Evolutionary conservation across 2,329 filamentous ascomycete species (phyloP), one percentile per base, ranked within the genome.

Genomic region (Diaporthe destruens): DNA sequence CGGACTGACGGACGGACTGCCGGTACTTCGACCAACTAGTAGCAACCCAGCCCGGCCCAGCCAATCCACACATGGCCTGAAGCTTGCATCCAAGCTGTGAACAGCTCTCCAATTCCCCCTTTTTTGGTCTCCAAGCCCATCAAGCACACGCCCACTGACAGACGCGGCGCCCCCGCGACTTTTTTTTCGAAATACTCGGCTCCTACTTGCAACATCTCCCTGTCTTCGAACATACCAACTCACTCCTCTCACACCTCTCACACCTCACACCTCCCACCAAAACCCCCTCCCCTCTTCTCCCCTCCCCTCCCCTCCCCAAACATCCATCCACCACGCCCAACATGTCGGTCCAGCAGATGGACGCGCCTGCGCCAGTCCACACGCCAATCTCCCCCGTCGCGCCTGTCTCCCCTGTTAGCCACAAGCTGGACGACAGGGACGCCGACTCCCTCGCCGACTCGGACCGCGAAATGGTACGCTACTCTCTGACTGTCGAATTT

Each of bases 401-500:
- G 69, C 74, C 61, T 3, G 47, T 66, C 1, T 66, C 70, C 70
- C 76, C 70, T 72, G 75, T 71, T 71, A 76, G 57, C 71, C 73
- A 74, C 44, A 70, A 54, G 68, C 14, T 49, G 67, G 74, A 69
- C 74, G 77, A 70, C 74, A 76, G 36, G 47, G 70, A 73, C 56
- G 25, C 36, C 56, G 71, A 76, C 73, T 47, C 76, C 76, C 56
- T 75, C 77, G 68, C 77, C 77, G 70, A 77, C 74, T 84, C 82
- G 65, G 82, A 83, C 75, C 82, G 80, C 78, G 82, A 83, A 75
- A 82, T 78, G 74, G 82, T 84, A 82, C 73, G 82, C 61, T 53
- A 25, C 61, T 53, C 44, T 36, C 39, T 11, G 14, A 66, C 34
- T 36, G 78, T 65, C 61, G 61, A 71, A 61, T 72, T 56, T 47